phyloP scores from a whole-genome alignment of 1,139 yeast genomes.

The Debaryomycetaceae sp. region DNA sequence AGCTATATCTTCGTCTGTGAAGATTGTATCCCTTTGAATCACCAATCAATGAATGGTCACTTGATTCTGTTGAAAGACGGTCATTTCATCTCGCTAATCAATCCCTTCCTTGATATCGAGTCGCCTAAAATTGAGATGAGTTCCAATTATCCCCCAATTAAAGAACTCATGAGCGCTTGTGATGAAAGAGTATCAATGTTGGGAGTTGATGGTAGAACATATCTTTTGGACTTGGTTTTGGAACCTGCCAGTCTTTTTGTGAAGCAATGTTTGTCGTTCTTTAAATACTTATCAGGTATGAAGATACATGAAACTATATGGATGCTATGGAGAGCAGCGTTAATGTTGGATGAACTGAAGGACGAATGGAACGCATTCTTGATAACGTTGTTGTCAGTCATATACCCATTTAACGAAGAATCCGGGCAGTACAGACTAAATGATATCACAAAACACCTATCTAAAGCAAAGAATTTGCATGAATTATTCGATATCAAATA shows the following conservation, averaged over 20 bases:
- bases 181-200: conserved; percentile 27
- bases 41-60: conserved; percentile 35
- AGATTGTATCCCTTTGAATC: conserved; percentile 40
- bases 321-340: conserved; percentile 63
- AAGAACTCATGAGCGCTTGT: conserved; percentile 22
- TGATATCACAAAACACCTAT: conserved; percentile 36
- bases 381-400: conserved; percentile 46
- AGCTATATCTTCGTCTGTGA: conserved; percentile 33
- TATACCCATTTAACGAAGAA: conserved; percentile 38
- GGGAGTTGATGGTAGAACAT: conserved; percentile 20
- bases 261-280: conserved; percentile 41
- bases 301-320: conserved; percentile 53
- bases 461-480: conserved; percentile 34
- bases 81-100: conserved; percentile 42
- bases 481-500: conserved; percentile 27
- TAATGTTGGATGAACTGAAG: conserved; percentile 34
- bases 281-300: conserved; percentile 56
- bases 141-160: conserved; percentile 13
- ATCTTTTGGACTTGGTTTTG: conserved; percentile 34
- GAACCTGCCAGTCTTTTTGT: conserved; percentile 48
- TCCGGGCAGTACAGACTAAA: conserved; percentile 19
- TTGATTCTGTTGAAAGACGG: conserved; percentile 36
- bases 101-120: conserved; percentile 61
- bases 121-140: conserved; percentile 40
- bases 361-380: conserved; percentile 67